A percentile compares a stretch with the other conserved stretches of the same genome.
Conservation (phyloP, 2,329 filamentous ascomycete species). For the Orbilia ellipsospora region DNA sequence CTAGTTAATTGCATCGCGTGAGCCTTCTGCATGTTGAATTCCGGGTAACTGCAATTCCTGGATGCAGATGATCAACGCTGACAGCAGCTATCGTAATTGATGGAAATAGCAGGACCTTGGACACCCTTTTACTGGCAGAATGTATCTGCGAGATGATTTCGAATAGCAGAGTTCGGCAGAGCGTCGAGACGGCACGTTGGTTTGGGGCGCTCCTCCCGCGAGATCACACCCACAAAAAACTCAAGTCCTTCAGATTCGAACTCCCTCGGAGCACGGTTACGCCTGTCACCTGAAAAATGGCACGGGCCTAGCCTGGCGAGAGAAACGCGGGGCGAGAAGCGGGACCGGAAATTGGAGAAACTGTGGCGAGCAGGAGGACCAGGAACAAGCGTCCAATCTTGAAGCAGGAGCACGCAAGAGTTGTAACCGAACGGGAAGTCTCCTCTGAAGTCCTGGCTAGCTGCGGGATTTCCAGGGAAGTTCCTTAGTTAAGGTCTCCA, state of each 20-base stretch:
- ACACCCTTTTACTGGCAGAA: conserved; percentile 3
- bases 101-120: conserved; percentile 14
- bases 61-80: conserved; percentile 32
- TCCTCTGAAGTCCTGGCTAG: conserved; percentile 51
- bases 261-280: conserved; percentile 23
- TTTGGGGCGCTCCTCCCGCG: conserved; percentile 38
- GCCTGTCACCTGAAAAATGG: conserved; percentile 36
- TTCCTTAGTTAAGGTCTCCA: conserved; percentile 27
- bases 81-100: conserved; percentile 7
- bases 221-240: conserved; percentile 15
- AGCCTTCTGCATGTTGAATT: conserved; percentile 30
- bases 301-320: conserved; percentile 42
- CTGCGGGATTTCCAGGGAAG: conserved; percentile 52
- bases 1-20: conserved; percentile 39
- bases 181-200: conserved; percentile 4
- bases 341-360: conserved; percentile 32
- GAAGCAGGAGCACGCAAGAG: conserved; percentile 55
- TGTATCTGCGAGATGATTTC: background rate
- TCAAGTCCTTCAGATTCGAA: conserved; percentile 3
- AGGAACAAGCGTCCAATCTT: conserved; percentile 35
- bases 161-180: background rate
- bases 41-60: conserved; percentile 20
- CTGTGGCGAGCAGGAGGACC: conserved; percentile 23
- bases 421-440: conserved; percentile 46
- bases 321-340: conserved; percentile 34